Evolutionary conservation across 108 stramenopile species (phyloP), one percentile per base, ranked within the genome.

Genomic region (Cyclotella cryptica): DNA sequence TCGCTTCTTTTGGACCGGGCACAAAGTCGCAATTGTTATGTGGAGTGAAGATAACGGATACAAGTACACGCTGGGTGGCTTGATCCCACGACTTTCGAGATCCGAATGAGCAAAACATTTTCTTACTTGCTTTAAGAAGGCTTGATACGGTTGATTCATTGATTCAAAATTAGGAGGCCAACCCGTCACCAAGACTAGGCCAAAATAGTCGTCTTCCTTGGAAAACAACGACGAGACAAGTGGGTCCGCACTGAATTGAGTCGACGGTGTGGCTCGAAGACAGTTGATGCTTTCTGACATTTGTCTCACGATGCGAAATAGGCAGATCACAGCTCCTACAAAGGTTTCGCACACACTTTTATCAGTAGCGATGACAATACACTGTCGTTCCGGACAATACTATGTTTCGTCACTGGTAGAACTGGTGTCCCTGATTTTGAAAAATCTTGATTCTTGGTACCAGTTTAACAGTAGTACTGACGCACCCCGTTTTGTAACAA

Each of bases 131-230:
- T 59, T 18, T 7, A 59, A 18, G 18, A 29, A 59, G 6, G 24
- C 3, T 59, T 59, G 58, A 59, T 59, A 59, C 9, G 58, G 6
- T 29, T 27, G 6, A 59, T 59, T 29, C 58, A 59, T 59, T 18
- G 11, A 9, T 59, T 59, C n/a, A n/a, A n/a, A 29, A 28, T 59
- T 59, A 6, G 58, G 58, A 3, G 58, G 27, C 58, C 58, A 59
- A 9, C 58, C 58, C 11, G 58, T 18, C 9, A 59, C 58, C 27
- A 59, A 59, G 28, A 59, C 58, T 26, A 59, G 58, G 27, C 58
- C 58, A 29, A 59, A 59, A 29, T 59, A 59, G 30, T 59, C 58
- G 28, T 26, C 58, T 59, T 59, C 58, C 29, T 29, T 59, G 6
- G 27, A 17, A 29, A 59, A 59, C 3, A 59, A 29, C 17, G 58